phyloP scores from a whole-genome alignment of 352 stramenopile species.

The Phytopythium kandeliae region DNA sequence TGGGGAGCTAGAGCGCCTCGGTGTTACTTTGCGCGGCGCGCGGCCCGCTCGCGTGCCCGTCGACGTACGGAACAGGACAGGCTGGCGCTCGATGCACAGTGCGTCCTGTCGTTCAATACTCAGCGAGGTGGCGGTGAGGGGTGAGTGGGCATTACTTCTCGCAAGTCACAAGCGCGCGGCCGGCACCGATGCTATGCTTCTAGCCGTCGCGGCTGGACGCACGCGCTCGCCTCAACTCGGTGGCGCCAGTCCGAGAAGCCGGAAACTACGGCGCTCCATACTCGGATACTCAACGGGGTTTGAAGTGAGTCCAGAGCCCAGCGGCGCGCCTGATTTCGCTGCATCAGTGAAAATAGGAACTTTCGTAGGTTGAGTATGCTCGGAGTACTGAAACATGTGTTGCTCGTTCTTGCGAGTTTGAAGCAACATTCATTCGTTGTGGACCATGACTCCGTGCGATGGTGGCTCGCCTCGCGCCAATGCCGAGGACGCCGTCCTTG shows the following conservation, averaged over 20 bases:
- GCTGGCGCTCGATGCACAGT: background rate
- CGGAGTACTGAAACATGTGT: too few relatives aligned
- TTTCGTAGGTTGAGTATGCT: too few relatives aligned
- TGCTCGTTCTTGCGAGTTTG: too few relatives aligned
- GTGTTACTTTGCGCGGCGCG: background rate
- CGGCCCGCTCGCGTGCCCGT: background rate
- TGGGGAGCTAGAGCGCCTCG: background rate
- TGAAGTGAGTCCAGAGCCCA: background rate
- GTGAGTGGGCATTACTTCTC: background rate
- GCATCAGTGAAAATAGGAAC: background rate
- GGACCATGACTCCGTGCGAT: too few relatives aligned
- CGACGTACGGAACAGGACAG: constrained; percentile 3
- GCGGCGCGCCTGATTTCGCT: background rate
- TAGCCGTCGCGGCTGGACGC: constrained; percentile 2
- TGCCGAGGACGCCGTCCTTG: too few relatives aligned
- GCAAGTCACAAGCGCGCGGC: background rate
- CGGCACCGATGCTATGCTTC: too few relatives aligned
- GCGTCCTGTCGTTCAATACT: background rate
- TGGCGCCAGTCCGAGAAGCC: constrained; percentile 1
- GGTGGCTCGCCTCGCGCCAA: too few relatives aligned
- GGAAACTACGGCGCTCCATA: constrained; percentile 3
- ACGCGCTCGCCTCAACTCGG: constrained; percentile 6
- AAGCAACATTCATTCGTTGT: too few relatives aligned
- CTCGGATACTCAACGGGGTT: background rate
- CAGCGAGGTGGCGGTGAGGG: background rate